Conservation (phyloP, 345 rosid genomes). For the Brassica napus region DNA sequence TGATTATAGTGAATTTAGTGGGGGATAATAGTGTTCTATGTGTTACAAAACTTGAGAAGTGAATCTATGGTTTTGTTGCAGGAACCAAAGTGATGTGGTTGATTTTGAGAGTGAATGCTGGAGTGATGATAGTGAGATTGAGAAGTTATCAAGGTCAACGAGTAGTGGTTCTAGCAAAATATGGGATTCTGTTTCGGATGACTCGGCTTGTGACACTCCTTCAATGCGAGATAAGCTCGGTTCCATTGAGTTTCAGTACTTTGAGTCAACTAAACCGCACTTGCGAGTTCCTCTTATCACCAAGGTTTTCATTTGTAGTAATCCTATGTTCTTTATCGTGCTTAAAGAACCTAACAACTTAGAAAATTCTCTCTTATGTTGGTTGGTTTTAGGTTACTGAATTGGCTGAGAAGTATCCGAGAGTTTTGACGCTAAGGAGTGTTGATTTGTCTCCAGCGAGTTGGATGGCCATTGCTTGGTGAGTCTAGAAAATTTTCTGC, state of each 20-base stretch:
- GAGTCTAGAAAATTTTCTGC: constrained; percentile 9
- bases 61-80: constrained; percentile 19
- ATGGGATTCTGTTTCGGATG: constrained; percentile 68
- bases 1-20: not conserved
- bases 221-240: constrained; percentile 51
- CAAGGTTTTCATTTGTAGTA: constrained; percentile 48
- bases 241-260: constrained; percentile 52
- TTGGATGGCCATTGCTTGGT: constrained; percentile 98
- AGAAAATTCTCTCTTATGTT: not conserved
- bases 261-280: constrained; percentile 64
- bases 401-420: constrained; percentile 49
- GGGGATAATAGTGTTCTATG: not conserved
- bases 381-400: constrained; percentile 49
- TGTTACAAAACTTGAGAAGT: not conserved
- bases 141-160: constrained; percentile 57
- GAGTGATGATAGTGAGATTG: constrained; percentile 67
- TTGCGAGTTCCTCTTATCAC: constrained; percentile 59
- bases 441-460: constrained; percentile 84
- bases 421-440: constrained; percentile 56
- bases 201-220: constrained; percentile 48
- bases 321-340: not conserved
- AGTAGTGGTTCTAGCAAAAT: constrained; percentile 61
- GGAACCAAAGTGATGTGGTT: constrained; percentile 41
- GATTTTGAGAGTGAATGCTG: constrained; percentile 61
- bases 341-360: not conserved